Percentiles rank a stretch among this genome's conserved stretches.
These are phyloP conservation scores for Pseudogymnoascus sp. DNA, from an alignment of 2,329 filamentous ascomycete species.

Conservation along the genomic window DNA sequence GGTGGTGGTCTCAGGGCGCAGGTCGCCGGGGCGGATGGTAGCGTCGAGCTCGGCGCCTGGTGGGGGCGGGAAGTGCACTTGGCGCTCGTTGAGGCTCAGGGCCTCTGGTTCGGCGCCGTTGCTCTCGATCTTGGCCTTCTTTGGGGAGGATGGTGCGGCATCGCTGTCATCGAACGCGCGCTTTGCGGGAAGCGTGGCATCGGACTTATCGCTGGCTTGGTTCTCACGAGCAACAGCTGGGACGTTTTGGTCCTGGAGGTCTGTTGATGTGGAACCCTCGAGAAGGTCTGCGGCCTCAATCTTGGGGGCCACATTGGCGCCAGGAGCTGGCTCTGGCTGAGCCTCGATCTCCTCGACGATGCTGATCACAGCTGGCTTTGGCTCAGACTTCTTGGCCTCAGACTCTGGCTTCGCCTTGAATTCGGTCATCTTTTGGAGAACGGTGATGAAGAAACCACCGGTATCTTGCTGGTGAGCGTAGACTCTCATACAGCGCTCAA, in stretches of 20 bases:
- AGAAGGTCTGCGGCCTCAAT: conserved; percentile 26
- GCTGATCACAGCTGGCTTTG: conserved; percentile 30
- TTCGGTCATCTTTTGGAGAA: conserved; percentile 84
- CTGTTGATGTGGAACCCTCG: conserved; percentile 18
- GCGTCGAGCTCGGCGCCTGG: conserved; percentile 27
- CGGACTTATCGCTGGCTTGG: conserved; percentile 20
- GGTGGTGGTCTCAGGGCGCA: conserved; percentile 17
- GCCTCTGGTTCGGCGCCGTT: conserved; percentile 21
- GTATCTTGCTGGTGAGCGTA: conserved; percentile 96
- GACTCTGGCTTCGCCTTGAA: conserved; percentile 71
- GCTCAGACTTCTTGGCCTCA: conserved; percentile 42
- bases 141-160: conserved; percentile 31
- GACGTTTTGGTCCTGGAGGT: conserved; percentile 27
- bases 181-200: conserved; percentile 28
- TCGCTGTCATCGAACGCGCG: conserved; percentile 22
- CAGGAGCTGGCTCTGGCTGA: conserved; percentile 25
- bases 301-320: conserved; percentile 25
- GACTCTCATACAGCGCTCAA: conserved; percentile 86
- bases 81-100: conserved; percentile 22
- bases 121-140: conserved; percentile 42
- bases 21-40: conserved; percentile 22
- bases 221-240: conserved; percentile 28
- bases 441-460: conserved; percentile 94
- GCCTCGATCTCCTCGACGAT: conserved; percentile 36
- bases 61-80: conserved; percentile 30